A percentile compares a stretch with the other conserved stretches of the same genome.
Evolutionary conservation across 352 stramenopile genomes (phyloP).

Genomic region (Peronospora destructor): DNA sequence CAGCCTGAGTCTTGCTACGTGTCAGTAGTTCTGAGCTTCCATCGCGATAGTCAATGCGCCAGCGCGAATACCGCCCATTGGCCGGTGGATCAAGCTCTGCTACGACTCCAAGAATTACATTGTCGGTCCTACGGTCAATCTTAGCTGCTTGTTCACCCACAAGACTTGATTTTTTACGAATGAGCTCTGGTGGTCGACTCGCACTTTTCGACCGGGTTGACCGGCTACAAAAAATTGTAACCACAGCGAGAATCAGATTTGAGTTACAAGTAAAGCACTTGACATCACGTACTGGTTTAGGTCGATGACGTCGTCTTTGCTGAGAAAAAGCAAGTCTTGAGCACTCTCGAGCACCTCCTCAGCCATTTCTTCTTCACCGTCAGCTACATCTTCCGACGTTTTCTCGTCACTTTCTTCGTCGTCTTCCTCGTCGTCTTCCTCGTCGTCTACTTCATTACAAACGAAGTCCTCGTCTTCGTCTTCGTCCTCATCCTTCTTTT

Average conservation of each 20-base stretch:
- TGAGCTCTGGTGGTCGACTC: constrained; percentile 8
- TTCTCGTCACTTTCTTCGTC: constrained; percentile 18
- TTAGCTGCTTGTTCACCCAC: constrained; percentile 45
- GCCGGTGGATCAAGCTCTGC: constrained; percentile 28
- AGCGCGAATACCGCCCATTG: constrained; percentile 32
- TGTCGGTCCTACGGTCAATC: constrained; percentile 19
- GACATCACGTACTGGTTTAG: constrained; percentile 34
- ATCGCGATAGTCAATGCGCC: constrained; percentile 56
- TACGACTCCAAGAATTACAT: constrained; percentile 47
- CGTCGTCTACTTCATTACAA: constrained; percentile 28
- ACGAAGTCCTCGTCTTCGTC: constrained; percentile 50
- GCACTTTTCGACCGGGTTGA: constrained; percentile 24
- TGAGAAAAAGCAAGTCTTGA: constrained; percentile 44
- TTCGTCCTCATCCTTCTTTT: constrained; percentile 20
- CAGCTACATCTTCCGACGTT: not conserved
- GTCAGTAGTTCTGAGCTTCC: constrained; percentile 40
- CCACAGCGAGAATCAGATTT: constrained; percentile 6
- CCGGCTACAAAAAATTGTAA: constrained; percentile 11
- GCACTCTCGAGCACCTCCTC: constrained; percentile 30
- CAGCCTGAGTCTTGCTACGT: constrained; percentile 22
- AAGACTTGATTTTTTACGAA: constrained; percentile 15
- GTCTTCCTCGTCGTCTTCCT: constrained; percentile 27
- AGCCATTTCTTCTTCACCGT: constrained; percentile 21
- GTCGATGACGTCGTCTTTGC: constrained; percentile 47
- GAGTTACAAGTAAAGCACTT: not conserved